Evolutionary conservation across 352 stramenopile species (phyloP), one percentile per base, ranked within the genome.

Genomic region (Thalassiosira sp.): DNA sequence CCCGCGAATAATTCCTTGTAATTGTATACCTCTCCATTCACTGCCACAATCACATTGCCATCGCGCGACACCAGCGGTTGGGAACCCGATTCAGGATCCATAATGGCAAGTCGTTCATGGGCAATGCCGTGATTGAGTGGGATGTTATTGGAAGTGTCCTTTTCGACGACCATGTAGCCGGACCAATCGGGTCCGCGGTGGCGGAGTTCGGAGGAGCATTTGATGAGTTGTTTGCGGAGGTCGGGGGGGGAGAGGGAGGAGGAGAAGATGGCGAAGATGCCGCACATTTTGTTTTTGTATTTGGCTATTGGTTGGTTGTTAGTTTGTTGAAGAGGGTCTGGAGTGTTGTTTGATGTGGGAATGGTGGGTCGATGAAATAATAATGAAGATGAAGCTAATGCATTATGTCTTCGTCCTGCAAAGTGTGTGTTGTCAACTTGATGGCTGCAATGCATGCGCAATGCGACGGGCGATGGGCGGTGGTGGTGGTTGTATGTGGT

Each of bases 21-120:
- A 89, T 99, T 99, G 94, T 99, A 99, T 68, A 99, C 98, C 89
- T 99, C 97, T 51, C 97, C 97, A 86, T 99, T 99, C 37, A 97
- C 96, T 5, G 96, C 95, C 3, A 98, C 93, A 74, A 97, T 98
- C 67, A 99, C 91, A 48, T 89, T 91, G 6, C 89, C 81, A 77
- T 98, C 95, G 5, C 20, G 31, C 11, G 79, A 88, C 16, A 93
- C 84, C 1, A 94, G 71, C 22, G 89, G 90, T 62, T 94, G 90
- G 13, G 79, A 85, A 25, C 89, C 89, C 28, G 92, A 98, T 79
- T 99, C 97, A 3, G 97, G 97, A 91, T 99, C 96, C 80, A 99
- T 98, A 83, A 99, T 99, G 18, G 95, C 95, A 18, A 99, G 88
- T 52, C 97, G 95, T 82, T 99, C 97, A 87, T 99, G 97, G 59